Conservation (phyloP, 805 yeast species). For the Cyberlindnera mississippiensis region DNA sequence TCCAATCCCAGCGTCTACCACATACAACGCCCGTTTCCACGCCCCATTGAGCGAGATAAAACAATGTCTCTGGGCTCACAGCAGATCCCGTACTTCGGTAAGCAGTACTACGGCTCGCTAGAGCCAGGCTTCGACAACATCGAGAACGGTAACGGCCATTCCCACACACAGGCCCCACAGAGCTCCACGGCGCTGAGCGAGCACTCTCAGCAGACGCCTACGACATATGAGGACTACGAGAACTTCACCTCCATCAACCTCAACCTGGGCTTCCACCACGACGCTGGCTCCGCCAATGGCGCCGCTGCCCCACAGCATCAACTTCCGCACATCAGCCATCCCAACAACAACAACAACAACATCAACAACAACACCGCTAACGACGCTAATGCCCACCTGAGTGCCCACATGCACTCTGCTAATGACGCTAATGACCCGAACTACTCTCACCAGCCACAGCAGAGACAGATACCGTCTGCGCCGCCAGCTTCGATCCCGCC, state of each 20-base stretch:
- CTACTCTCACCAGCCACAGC: constrained; percentile 1
- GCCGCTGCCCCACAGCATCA: constrained; percentile 2
- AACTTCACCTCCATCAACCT: constrained; percentile 21
- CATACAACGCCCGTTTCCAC: no score
- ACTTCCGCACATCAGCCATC: constrained; percentile 6
- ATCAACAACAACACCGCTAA: constrained; percentile 7
- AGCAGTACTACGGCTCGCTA: constrained; percentile 21
- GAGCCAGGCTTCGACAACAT: constrained; percentile 22
- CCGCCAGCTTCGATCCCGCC: constrained; percentile 1
- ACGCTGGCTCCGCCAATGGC: constrained; percentile 7
- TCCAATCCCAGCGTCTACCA: no score
- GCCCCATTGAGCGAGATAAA: no score
- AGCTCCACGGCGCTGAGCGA: constrained; percentile 2
- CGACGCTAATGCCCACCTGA: constrained; percentile 4
- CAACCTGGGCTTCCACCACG: constrained; percentile 16
- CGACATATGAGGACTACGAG: constrained; percentile 17
- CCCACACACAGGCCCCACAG: constrained; percentile 3
- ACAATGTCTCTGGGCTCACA: constrained; percentile 24
- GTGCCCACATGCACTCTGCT: constrained; percentile 6
- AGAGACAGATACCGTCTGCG: no score
- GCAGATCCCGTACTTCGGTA: constrained; percentile 16
- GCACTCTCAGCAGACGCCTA: constrained; percentile 5
- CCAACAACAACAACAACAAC: no score
- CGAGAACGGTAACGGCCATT: constrained; percentile 2
- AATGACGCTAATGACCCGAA: constrained; percentile 4